These are phyloP conservation scores for Ceratobasidium sp. DNA, from an alignment of 1,284 basidiomycete species.

Conservation along the genomic window DNA sequence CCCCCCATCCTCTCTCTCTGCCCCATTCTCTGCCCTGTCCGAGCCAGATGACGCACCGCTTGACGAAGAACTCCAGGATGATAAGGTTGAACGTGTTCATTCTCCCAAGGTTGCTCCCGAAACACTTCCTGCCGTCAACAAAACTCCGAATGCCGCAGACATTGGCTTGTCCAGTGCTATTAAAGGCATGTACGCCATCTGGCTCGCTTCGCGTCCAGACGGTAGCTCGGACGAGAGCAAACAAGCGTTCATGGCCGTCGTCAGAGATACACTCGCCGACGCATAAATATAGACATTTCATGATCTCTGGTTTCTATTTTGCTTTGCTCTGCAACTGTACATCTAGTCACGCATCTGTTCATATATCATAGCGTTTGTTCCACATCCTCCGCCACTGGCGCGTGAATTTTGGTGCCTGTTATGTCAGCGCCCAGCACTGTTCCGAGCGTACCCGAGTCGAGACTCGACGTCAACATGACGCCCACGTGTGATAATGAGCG, in stretches of 20 bases:
- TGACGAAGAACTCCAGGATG: constrained; percentile 1
- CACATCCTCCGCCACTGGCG: background rate
- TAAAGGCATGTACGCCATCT: constrained; percentile 34
- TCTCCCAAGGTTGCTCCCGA: background rate
- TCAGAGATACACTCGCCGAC: constrained; percentile 15
- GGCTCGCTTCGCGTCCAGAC: constrained; percentile 14
- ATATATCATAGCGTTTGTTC: constrained; percentile 2
- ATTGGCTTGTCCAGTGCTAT: constrained; percentile 4
- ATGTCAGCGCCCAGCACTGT: background rate
- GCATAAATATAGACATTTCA: background rate
- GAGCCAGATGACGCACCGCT: constrained; percentile 32
- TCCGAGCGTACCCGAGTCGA: constrained; percentile 21
- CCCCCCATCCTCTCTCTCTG: constrained; percentile 32
- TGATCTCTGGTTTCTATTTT: background rate
- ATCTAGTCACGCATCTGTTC: background rate
- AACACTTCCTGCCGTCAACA: background rate
- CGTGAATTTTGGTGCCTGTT: background rate
- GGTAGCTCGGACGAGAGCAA: constrained; percentile 19
- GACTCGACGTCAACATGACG: background rate
- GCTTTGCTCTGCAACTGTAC: constrained; percentile 5
- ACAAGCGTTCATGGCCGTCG: constrained; percentile 20
- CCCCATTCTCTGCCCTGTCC: constrained; percentile 32
- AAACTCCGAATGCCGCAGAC: constrained; percentile 6
- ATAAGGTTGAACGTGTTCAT: background rate
- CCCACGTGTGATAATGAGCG: no score